Base-by-base conservation (phyloP, 139 green algal genomes). In the Chlamydomonas schloesseri region DNA sequence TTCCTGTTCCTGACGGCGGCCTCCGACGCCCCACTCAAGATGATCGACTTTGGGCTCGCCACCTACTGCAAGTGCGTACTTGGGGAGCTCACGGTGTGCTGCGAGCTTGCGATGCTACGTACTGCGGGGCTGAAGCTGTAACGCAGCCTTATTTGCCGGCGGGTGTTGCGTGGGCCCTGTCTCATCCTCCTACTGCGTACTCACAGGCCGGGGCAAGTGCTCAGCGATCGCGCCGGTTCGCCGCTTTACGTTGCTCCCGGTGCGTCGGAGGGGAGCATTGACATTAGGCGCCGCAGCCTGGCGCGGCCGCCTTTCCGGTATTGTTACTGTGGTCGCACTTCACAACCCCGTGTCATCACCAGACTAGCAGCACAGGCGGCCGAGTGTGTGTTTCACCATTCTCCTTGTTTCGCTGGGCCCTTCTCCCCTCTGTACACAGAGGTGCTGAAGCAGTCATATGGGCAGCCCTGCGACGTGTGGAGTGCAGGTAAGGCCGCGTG, bases 11-110 rank as follows among this genome's bases (percentile, higher is more conserved):
- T 94, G 20, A 91, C 74, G 46, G 42, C 81, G 0, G 68, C 88
- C 11, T 69, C 90, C 26, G 87, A 94, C 70, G 76, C 90, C 0
- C 92, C 92, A 0, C 88, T 98, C 23, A 97, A 97, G 55, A 81
- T 90, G 42, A 95, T 96, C 31, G 94, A 98, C 84, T 98, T 98
- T 91, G 95, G 95, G 3, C 81, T 96, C 34, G 92, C 93, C 0
- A 71, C 91, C 60, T 96, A 94, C 88, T 96, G 92, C 84, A 84
- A 80, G 75, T 90, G 89, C 0, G 92, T 87, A 1, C 69, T 14
- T 9, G 17, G 69, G 24, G 36, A 31, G 34, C 28, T 36, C n/a
- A n/a, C n/a, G 17, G n/a, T 14, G 18, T 53, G 34, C 42, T 50
- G n/a, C n/a, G n/a, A n/a, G n/a, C n/a, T n/a, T n/a, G n/a, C n/a